These are phyloP conservation scores for Moesziomyces antarcticus DNA, from an alignment of 1,284 basidiomycete genomes.

Conservation along the genomic window DNA sequence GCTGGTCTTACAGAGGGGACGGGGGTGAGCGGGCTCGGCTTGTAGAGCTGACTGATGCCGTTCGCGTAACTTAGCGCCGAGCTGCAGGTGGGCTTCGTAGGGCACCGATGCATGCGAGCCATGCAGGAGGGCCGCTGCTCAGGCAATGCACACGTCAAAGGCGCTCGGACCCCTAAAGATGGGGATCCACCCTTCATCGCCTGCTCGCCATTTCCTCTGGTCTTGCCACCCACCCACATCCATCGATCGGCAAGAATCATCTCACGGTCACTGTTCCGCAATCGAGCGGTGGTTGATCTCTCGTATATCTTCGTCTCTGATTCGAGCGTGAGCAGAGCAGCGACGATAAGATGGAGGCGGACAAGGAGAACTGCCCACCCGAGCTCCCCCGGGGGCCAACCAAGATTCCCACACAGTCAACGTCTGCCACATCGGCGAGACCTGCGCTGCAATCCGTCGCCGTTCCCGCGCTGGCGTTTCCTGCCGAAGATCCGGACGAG, in stretches of 20 bases:
- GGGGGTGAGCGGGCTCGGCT: too few relatives aligned
- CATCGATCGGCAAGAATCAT: too few relatives aligned
- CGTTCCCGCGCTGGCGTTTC: slow-evolving; percentile 16
- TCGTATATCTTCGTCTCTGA: neutral
- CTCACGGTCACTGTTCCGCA: too few relatives aligned
- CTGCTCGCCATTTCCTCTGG: neutral
- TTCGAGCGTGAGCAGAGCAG: too few relatives aligned
- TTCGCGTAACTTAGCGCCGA: slow-evolving; percentile 6
- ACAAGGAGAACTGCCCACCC: slow-evolving; percentile 26
- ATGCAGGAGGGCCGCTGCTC: slow-evolving; percentile 6
- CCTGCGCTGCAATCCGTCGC: slow-evolving; percentile 1
- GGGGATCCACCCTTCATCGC: neutral
- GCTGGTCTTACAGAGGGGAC: too few relatives aligned
- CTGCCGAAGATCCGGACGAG: slow-evolving; percentile 24
- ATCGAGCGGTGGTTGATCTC: neutral
- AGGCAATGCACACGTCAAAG: slow-evolving; percentile 1
- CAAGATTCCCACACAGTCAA: neutral
- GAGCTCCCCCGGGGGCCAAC: too few relatives aligned
- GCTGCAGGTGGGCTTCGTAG: slow-evolving; percentile 14
- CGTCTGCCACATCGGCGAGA: neutral
- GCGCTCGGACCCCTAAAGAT: neutral
- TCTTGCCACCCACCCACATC: too few relatives aligned
- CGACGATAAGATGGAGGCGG: slow-evolving; percentile 14
- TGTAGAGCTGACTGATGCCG: neutral
- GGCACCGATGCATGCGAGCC: slow-evolving; percentile 3